phyloP scores from a whole-genome alignment of 768 basidiomycete species.

The Pulveroboletus ravenelii region DNA sequence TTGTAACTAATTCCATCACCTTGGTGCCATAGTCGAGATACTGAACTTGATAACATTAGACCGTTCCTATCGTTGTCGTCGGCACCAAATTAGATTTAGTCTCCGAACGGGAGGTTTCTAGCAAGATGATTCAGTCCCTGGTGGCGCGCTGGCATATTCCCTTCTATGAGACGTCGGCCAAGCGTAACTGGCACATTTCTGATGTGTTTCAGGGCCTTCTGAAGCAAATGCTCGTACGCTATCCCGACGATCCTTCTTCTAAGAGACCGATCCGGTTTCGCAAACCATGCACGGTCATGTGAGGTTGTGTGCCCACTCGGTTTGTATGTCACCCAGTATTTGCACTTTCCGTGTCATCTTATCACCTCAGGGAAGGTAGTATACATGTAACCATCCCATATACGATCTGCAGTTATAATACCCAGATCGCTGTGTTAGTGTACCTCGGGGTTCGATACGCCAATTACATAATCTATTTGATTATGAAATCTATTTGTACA shows the following conservation, averaged over 20 bases:
- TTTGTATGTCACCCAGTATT: slow-evolving; percentile 7
- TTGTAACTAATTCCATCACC: slow-evolving; percentile 35
- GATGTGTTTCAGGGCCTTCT: slow-evolving; percentile 78
- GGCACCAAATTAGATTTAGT: slow-evolving; percentile 82
- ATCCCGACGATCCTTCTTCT: slow-evolving; percentile 43
- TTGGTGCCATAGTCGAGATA: not conserved
- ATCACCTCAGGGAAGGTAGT: slow-evolving; percentile 2
- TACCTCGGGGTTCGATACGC: too few relatives aligned
- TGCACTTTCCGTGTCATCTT: not conserved
- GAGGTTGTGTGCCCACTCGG: slow-evolving; percentile 11
- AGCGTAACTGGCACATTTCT: slow-evolving; percentile 72
- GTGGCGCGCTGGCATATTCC: slow-evolving; percentile 65
- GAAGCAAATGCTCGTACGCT: slow-evolving; percentile 65
- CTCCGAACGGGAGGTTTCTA: slow-evolving; percentile 74
- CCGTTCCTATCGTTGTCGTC: slow-evolving; percentile 77
- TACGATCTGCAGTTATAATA: slow-evolving; percentile 8
- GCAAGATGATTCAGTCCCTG: slow-evolving; percentile 57
- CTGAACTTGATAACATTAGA: slow-evolving; percentile 32
- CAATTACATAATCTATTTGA: slow-evolving; percentile 4
- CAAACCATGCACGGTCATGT: slow-evolving; percentile 37
- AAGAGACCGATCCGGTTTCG: slow-evolving; percentile 28
- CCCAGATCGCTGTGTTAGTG: not conserved
- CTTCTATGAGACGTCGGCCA: slow-evolving; percentile 87
- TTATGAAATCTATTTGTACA: slow-evolving; percentile 8
- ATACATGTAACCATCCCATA: slow-evolving; percentile 7